Evolutionary conservation across 371 early-diverging fungal species (phyloP), one percentile per base, ranked within the genome.

Genomic region (Haplosporangium sp.): DNA sequence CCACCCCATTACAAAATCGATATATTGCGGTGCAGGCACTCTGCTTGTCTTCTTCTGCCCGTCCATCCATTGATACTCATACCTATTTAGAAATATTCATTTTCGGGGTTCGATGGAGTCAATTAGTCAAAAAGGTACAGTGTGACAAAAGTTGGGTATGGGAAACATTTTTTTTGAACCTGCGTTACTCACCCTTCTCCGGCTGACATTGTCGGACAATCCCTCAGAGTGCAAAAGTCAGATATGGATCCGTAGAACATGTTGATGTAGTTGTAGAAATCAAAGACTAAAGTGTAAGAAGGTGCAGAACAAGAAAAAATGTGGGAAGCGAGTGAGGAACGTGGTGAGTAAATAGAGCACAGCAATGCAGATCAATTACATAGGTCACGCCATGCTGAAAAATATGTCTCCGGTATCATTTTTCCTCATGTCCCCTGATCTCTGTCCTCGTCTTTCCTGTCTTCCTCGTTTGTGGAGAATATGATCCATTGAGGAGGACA

Each of bases 231-330:
- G 83, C 98, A 98, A 82, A 93, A 95, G 63, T 97, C 95, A 14
- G 95, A 89, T 55, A 98, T 86, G 13, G 95, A 89, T 47, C 94
- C 93, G 81, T 96, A 97, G 73, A 97, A 96, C 83, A 96, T 84
- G 81, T 95, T 95, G 74, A 95, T 87, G 70, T 95, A 91, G 86
- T 94, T 93, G 89, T 96, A 96, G 80, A 98, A 98, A 80, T 97
- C 98, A 82, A 96, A 93, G 1, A 91, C 93, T 92, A n/a, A n/a
- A n/a, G n/a, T n/a, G n/a, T n/a, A n/a, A 69, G 5, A 21, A 14
- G 10, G 45, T 18, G 11, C 14, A 10, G 46, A 14, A 55, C 8
- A 36, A 51, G 11, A 45, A 38, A 36, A 45, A 42, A 46, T n/a
- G n/a, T n/a, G n/a, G n/a, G n/a, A n/a, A n/a, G n/a, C n/a, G n/a